Percentiles rank a stretch among this genome's conserved stretches.
Conservation (phyloP, 306 rosid species). For the Acacia crassicarpa region DNA sequence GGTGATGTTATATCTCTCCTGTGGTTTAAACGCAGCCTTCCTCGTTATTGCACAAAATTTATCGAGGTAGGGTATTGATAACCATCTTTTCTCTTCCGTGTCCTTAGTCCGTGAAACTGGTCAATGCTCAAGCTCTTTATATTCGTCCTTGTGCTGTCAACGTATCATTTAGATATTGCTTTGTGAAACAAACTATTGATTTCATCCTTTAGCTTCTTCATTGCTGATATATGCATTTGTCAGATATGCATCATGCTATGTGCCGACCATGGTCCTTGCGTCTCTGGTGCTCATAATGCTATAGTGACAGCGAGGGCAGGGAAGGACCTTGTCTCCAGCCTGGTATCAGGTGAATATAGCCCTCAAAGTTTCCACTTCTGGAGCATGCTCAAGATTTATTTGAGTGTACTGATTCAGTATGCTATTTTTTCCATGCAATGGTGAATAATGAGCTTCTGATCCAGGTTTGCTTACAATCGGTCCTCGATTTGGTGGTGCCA, state of each 20-base stretch:
- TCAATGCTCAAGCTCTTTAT: slow-evolving; percentile 14
- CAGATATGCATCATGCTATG: slow-evolving; percentile 97
- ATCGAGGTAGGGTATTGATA: slow-evolving; percentile 68
- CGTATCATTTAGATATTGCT: slow-evolving; percentile 28
- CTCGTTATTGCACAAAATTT: slow-evolving; percentile 92
- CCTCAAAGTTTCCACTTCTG: slow-evolving; percentile 17
- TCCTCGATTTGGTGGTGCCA: slow-evolving; percentile 99
- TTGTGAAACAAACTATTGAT: slow-evolving; percentile 2
- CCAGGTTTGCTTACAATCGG: slow-evolving; percentile 98
- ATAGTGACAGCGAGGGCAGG: slow-evolving; percentile 99
- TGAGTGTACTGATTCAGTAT: background rate
- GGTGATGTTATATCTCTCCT: slow-evolving; percentile 97
- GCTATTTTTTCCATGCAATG: slow-evolving; percentile 19
- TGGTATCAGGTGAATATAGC: slow-evolving; percentile 75
- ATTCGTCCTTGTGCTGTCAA: slow-evolving; percentile 7
- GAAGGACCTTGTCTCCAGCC: slow-evolving; percentile 96
- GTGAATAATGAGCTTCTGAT: slow-evolving; percentile 43
- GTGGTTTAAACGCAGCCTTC: slow-evolving; percentile 99
- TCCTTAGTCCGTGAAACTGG: slow-evolving; percentile 1
- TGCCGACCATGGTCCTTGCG: slow-evolving; percentile 99
- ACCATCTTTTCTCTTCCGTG: background rate
- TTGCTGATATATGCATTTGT: slow-evolving; percentile 36
- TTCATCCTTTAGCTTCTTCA: slow-evolving; percentile 12
- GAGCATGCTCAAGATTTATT: slow-evolving; percentile 16
- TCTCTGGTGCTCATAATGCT: slow-evolving; percentile 98